Evolutionary conservation across 371 early-diverging fungal genomes (phyloP), one percentile per base, ranked within the genome.

Genomic region (Coemansia sp.): DNA sequence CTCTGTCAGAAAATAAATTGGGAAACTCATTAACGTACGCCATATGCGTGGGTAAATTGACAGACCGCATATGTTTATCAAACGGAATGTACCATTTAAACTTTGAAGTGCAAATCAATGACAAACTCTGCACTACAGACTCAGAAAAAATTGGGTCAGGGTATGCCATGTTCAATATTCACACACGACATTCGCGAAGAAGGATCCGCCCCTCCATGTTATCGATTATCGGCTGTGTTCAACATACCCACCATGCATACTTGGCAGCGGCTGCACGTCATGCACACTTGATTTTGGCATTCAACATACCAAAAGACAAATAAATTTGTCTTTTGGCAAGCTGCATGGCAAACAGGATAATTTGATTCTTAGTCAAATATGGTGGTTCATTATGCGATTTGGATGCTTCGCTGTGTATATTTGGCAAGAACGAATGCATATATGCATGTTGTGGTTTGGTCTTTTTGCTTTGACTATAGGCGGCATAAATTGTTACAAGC

Each of bases 381-480:
- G 52, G 45, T 18, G 48, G 48, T 48, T 48, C 21, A 5, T 10
- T 31, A 60, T 29, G 31, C 58, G 24, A 14, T 29, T 47, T 21
- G 24, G n/a, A 29, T 18, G 48, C 27, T 60, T 48, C 48, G 11
- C 21, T 60, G 60, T 42, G 27, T 29, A 27, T 11, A 29, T 16
- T n/a, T 54, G 11, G 60, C 60, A 59, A 31, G 48, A 18, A 16
- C 29, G 54, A 54, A 54, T 29, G 54, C 27, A 54, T 14, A 29
- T 18, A 14, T 14, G 26, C 53, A 59, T 59, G 39, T 11, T 27
- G 27, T 34, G 47, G n/a, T 40, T 42, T 59, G 47, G 60, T 60
- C 60, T 60, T 60, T 60, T 47, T 60, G 29, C 60, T 60, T 60
- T 60, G 48, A 4, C 60, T 27, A 47, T n/a, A 11, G 31, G 7